phyloP scores from a whole-genome alignment of 1,284 basidiomycete genomes.

The Heterobasidion irregulare region DNA sequence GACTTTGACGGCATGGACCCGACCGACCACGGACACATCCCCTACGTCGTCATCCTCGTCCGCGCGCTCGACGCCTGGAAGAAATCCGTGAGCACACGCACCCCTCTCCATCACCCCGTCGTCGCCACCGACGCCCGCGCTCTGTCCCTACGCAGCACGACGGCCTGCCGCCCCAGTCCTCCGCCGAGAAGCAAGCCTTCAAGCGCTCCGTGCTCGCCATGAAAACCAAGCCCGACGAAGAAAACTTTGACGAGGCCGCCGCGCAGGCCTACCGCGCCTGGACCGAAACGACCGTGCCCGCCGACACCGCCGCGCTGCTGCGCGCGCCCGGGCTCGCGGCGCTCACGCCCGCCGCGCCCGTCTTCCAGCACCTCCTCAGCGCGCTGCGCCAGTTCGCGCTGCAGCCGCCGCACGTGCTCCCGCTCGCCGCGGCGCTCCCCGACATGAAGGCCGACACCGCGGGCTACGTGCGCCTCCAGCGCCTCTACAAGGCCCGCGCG shows the following conservation, averaged over 20 bases:
- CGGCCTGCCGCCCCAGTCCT: constrained; percentile 53
- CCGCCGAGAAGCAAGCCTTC: constrained; percentile 73
- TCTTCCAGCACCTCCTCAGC: constrained; percentile 43
- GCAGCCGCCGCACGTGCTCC: constrained; percentile 34
- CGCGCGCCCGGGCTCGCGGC: not conserved
- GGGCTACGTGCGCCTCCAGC: constrained; percentile 77
- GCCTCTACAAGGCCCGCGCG: constrained; percentile 66
- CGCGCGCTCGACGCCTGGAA: constrained; percentile 81
- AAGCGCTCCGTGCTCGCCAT: constrained; percentile 53
- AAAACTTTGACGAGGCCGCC: constrained; percentile 94
- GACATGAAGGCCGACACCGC: constrained; percentile 94
- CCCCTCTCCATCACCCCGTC: not conserved
- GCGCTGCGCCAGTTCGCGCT: constrained; percentile 59
- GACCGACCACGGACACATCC: constrained; percentile 82
- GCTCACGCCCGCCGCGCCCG: not conserved
- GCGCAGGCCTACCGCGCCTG: constrained; percentile 74
- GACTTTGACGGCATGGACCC: constrained; percentile 74
- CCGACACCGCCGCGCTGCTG: constrained; percentile 1
- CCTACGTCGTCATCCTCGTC: constrained; percentile 83
- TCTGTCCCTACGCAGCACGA: constrained; percentile 39
- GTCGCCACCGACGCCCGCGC: not conserved
- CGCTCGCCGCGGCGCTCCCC: constrained; percentile 67
- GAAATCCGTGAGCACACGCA: constrained; percentile 35
- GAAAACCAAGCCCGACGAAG: constrained; percentile 77
- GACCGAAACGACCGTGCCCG: constrained; percentile 46